Percentiles rank a stretch among this genome's conserved stretches.
phyloP scores from a whole-genome alignment of 345 rosid genomes.

The Erysimum cheiranthoides region DNA sequence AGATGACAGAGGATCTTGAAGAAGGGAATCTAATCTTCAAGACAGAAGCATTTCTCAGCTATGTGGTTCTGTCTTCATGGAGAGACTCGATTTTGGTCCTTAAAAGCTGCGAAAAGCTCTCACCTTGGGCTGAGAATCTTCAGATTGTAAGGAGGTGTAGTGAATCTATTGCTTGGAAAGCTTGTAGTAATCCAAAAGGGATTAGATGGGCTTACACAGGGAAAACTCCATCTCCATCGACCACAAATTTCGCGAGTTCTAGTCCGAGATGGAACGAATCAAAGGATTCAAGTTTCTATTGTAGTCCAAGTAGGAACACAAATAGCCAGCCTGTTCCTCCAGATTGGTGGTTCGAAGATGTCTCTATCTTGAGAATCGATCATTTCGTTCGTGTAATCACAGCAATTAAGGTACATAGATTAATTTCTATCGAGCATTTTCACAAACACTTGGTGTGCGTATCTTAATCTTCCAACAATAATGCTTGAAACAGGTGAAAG shows the following conservation, averaged over 20 bases:
- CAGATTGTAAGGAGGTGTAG: slow-evolving; percentile 95
- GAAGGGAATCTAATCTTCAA: slow-evolving; percentile 98
- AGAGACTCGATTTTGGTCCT: slow-evolving; percentile 88
- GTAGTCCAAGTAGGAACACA: slow-evolving; percentile 73
- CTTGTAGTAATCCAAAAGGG: slow-evolving; percentile 96
- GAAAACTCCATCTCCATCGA: slow-evolving; percentile 57
- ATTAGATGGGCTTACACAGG: slow-evolving; percentile 93
- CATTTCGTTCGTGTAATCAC: slow-evolving; percentile 94
- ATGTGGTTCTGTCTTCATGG: slow-evolving; percentile 96
- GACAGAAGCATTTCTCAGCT: slow-evolving; percentile 97
- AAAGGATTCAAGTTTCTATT: slow-evolving; percentile 57
- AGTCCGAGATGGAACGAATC: slow-evolving; percentile 83
- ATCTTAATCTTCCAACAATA: not conserved
- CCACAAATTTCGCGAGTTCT: slow-evolving; percentile 40
- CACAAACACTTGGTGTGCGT: slow-evolving; percentile 20
- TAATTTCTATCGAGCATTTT: not conserved
- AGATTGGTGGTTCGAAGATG: slow-evolving; percentile 99
- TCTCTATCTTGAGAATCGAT: slow-evolving; percentile 87
- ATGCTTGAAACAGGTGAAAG: slow-evolving; percentile 57
- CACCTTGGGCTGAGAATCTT: slow-evolving; percentile 98
- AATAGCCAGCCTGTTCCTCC: slow-evolving; percentile 83
- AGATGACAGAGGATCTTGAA: slow-evolving; percentile 99
- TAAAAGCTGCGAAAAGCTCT: slow-evolving; percentile 90
- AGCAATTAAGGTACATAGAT: slow-evolving; percentile 69
- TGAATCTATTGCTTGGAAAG: slow-evolving; percentile 99